Base-by-base conservation (phyloP, 2,329 filamentous ascomycete genomes). In the Colletotrichum euphorbiae region DNA sequence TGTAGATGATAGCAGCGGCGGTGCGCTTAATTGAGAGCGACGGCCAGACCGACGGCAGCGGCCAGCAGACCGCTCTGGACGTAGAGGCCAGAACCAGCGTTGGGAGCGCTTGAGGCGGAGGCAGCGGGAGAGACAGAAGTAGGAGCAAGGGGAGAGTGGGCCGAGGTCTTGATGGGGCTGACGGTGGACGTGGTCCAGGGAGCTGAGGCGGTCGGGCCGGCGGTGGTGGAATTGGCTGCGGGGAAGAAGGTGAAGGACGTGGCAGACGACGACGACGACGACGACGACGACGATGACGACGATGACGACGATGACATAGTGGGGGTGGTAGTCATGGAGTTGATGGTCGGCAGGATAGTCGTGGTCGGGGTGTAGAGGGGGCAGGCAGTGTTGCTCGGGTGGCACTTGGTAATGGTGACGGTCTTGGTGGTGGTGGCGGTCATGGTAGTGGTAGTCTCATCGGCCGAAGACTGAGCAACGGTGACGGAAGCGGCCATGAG, bases 331-430 rank as follows among this genome's bases (percentile, higher is more conserved):
- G 72, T 57, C 68, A 73, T 74, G 60, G 66, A 69, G 46, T 58
- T 66, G 50, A 67, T 52, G 52, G 21, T 52, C 8, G 67, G 63
- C 55, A 57, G n/a, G 48, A 72, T 72, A 21, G 76, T 73, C 63
- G 77, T 76, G 66, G 72, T 70, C 52, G 72, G 52, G 70, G 74
- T 75, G 71, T 72, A 75, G 68, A 75, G 74, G 62, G 82, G 81
- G 80, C 83, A 84, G 75, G 82, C 77, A 70, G 79, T 77, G 70
- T 79, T 76, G 11, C 76, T 77, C 48, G 82, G 79, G 74, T 80
- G 78, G 79, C 84, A 84, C 73, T 77, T 72, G 65, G 83, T 86
- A 74, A 86, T 77, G 74, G 83, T 86, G 70, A 82, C 66, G 57
- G 80, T 80, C 71, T 74, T 76, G 62, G 81, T 83, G 60, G 77